A percentile compares a stretch with the other conserved stretches of the same genome.
Evolutionary conservation across 169 alveolate genomes (phyloP).

Genomic region (Eimeria maxima): DNA sequence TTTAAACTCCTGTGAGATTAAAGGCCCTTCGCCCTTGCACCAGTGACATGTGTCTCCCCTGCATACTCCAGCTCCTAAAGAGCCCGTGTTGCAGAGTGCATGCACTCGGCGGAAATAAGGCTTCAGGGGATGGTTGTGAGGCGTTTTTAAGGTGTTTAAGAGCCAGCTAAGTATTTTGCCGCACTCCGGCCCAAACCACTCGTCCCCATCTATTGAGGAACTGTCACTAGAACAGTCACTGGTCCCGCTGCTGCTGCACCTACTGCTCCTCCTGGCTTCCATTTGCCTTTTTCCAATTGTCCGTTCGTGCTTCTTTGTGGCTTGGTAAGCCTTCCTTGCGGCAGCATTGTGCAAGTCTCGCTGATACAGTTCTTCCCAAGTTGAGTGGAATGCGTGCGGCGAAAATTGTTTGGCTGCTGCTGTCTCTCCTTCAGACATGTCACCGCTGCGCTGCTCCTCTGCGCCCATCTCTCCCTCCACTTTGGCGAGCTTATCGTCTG

Average conservation of each 20-base stretch:
- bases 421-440: background rate
- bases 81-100: background rate
- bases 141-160: background rate
- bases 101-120: conserved; percentile 15
- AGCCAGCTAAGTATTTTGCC: conserved; percentile 64
- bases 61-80: background rate
- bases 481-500: background rate
- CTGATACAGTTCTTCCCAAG: conserved; percentile 63
- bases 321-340: conserved; percentile 21
- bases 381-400: conserved; percentile 60
- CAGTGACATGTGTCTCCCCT: conserved; percentile 25
- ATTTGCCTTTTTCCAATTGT: background rate
- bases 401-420: background rate
- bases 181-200: conserved; percentile 81
- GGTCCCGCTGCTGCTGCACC: conserved; percentile 42
- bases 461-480: background rate
- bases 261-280: background rate
- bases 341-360: conserved; percentile 16
- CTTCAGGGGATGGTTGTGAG: background rate
- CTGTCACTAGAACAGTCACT: conserved; percentile 23
- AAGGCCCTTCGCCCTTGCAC: conserved; percentile 39
- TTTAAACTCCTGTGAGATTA: background rate
- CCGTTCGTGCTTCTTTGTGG: background rate
- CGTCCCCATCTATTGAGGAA: conserved; percentile 70
- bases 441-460: background rate